Percentiles rank a stretch among this genome's conserved stretches.
These are phyloP conservation scores for Planoprotostelium fungivorum DNA, from an alignment of 78 protist species.

Conservation along the genomic window DNA sequence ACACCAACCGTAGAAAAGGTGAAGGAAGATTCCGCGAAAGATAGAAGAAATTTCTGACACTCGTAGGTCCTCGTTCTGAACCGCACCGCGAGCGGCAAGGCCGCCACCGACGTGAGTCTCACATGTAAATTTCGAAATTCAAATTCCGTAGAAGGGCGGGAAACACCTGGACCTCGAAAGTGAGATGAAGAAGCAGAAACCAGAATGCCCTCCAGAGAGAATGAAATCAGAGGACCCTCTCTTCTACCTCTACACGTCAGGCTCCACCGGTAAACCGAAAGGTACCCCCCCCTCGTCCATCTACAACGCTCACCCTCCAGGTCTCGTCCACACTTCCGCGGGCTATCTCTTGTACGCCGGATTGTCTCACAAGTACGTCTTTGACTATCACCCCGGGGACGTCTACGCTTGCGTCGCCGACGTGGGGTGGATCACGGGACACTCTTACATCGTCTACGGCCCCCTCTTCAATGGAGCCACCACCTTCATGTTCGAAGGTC, in stretches of 20 bases:
- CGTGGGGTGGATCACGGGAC: conserved; percentile 97
- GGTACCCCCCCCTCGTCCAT: conserved; percentile 21
- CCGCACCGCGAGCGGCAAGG: conserved; percentile 8
- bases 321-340: conserved; percentile 82
- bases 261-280: conserved; percentile 96
- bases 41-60: neutral
- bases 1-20: conserved; percentile 24
- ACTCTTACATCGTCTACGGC: conserved; percentile 95
- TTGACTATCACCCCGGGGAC: conserved; percentile 87
- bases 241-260: conserved; percentile 95
- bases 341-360: conserved; percentile 81
- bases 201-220: conserved; percentile 54
- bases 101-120: no score
- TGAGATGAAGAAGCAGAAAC: conserved; percentile 40
- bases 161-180: conserved; percentile 2
- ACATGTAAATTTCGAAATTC: no score
- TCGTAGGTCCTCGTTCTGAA: conserved; percentile 20
- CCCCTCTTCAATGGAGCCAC: conserved; percentile 94
- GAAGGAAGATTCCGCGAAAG: neutral
- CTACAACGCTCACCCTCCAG: neutral
- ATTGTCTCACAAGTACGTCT: conserved; percentile 74
- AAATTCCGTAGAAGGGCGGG: no score
- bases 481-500: conserved; percentile 86
- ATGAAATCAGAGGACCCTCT: conserved; percentile 88
- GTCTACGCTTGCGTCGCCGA: conserved; percentile 95